These are phyloP conservation scores for Prinsepia uniflora DNA, from an alignment of 306 rosid species.

Conservation along the genomic window DNA sequence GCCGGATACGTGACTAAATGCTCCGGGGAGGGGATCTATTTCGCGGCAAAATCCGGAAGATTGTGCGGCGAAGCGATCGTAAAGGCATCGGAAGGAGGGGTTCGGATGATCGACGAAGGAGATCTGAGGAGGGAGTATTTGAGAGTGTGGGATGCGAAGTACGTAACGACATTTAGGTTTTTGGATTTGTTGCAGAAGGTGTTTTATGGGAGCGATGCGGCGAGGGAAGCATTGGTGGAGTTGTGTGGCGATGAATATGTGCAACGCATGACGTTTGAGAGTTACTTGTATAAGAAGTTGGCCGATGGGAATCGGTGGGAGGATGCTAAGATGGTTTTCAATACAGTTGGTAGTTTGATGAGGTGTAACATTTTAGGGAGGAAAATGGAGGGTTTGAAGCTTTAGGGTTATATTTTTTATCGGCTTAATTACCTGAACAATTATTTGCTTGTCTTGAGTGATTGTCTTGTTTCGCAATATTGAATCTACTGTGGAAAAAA, in stretches of 20 bases:
- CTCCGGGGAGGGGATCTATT: slow-evolving; percentile 87
- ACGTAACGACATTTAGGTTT: slow-evolving; percentile 49
- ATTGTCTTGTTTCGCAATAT: too few relatives aligned
- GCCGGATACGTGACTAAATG: slow-evolving; percentile 86
- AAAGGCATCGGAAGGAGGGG: slow-evolving; percentile 68
- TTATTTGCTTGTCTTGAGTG: background rate
- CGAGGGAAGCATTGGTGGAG: slow-evolving; percentile 90
- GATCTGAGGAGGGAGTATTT: slow-evolving; percentile 82
- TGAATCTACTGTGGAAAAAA: too few relatives aligned
- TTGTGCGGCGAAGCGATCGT: slow-evolving; percentile 73
- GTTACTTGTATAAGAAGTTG: slow-evolving; percentile 73
- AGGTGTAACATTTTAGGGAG: slow-evolving; percentile 44
- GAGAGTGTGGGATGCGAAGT: slow-evolving; percentile 65
- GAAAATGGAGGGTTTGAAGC: slow-evolving; percentile 32
- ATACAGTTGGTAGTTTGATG: slow-evolving; percentile 61
- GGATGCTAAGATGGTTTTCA: slow-evolving; percentile 57
- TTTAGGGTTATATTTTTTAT: background rate
- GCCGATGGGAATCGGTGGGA: slow-evolving; percentile 55
- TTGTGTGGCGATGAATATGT: slow-evolving; percentile 87
- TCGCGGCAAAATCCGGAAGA: slow-evolving; percentile 77
- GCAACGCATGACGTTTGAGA: slow-evolving; percentile 86
- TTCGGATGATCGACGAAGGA: slow-evolving; percentile 47
- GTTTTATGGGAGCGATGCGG: slow-evolving; percentile 65
- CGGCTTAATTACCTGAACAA: background rate
- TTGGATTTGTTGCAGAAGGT: slow-evolving; percentile 82